Percentiles rank a stretch among this genome's conserved stretches.
These are phyloP conservation scores for Cyamopsis tetragonoloba DNA, from an alignment of 306 rosid species.

Conservation along the genomic window DNA sequence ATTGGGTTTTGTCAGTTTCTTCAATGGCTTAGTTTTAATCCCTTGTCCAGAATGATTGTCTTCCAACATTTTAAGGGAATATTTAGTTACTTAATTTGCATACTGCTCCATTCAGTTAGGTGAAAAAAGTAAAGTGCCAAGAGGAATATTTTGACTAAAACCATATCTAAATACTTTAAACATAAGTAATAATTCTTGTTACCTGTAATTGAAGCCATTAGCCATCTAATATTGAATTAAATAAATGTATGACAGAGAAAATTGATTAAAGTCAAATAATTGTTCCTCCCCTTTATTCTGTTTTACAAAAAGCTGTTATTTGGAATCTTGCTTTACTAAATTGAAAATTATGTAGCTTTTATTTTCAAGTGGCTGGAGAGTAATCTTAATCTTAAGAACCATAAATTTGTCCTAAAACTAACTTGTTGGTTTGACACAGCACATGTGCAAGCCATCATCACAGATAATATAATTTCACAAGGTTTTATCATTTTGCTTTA, in stretches of 20 bases:
- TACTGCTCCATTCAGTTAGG: neutral
- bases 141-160: constrained; percentile 4
- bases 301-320: neutral
- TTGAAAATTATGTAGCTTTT: neutral
- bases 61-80: constrained; percentile 3
- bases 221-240: neutral
- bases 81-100: constrained; percentile 10
- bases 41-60: neutral
- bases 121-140: neutral
- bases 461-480: neutral
- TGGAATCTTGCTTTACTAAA: constrained; percentile 9
- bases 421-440: neutral
- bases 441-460: neutral
- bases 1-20: neutral
- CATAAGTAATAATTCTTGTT: neutral
- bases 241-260: neutral
- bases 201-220: neutral
- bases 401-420: neutral
- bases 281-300: neutral
- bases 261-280: neutral
- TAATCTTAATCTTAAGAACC: neutral
- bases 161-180: neutral
- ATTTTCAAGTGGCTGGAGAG: neutral
- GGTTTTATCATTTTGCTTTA: neutral
- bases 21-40: neutral